Evolutionary conservation across 768 basidiomycete species (phyloP).

Genomic region (Agrocybe pediades): DNA sequence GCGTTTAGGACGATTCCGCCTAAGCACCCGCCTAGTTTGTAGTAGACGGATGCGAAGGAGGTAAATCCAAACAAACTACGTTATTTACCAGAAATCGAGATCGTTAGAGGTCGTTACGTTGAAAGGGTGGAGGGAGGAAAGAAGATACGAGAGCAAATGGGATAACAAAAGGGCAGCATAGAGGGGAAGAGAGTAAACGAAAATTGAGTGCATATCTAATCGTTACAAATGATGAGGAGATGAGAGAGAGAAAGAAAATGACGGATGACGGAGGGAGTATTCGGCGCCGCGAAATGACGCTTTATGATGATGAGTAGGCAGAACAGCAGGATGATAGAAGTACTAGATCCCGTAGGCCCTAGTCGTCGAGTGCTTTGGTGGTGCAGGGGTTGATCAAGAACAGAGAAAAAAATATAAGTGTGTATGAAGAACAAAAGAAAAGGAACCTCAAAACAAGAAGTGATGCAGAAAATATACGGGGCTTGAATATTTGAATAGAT

Average conservation of each 20-base stretch:
- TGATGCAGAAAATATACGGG: not conserved
- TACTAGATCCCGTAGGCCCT: not conserved
- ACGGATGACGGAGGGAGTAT: conserved; percentile 3
- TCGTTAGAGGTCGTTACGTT: conserved; percentile 19
- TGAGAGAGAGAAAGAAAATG: conserved; percentile 8
- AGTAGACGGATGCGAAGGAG: too few relatives aligned
- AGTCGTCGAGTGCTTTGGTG: conserved; percentile 1
- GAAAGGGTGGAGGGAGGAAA: conserved; percentile 17
- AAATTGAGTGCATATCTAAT: conserved; percentile 63
- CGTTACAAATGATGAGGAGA: conserved; percentile 48
- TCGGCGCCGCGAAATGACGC: too few relatives aligned
- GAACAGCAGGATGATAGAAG: not conserved
- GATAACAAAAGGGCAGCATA: conserved; percentile 32
- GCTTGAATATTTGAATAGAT: conserved; percentile 22
- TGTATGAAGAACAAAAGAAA: conserved; percentile 8
- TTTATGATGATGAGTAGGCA: not conserved
- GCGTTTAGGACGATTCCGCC: too few relatives aligned
- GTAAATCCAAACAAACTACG: too few relatives aligned
- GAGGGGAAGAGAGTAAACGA: conserved; percentile 31
- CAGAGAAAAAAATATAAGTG: conserved; percentile 14
- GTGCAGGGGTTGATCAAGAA: conserved; percentile 19
- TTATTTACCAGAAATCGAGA: too few relatives aligned
- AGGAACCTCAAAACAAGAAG: conserved; percentile 19
- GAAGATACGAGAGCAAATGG: conserved; percentile 27
- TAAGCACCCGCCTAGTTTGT: too few relatives aligned